Conservation (phyloP, 1,139 yeast species). For the Taphrina pruni region DNA sequence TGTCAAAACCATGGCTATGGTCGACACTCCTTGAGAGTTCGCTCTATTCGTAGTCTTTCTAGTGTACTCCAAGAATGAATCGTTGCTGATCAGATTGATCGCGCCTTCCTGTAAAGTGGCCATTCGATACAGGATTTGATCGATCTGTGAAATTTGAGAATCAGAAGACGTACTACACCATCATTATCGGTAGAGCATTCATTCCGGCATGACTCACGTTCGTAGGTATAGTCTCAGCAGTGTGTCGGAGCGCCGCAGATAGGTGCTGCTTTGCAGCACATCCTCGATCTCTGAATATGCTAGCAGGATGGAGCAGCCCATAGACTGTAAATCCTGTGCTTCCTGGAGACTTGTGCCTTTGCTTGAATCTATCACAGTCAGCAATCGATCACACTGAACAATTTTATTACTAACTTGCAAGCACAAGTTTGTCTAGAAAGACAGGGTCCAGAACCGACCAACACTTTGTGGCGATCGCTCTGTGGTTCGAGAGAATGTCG, state of each 20-base stretch:
- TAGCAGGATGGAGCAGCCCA: conserved; percentile 24
- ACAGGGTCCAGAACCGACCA: conserved; percentile 19
- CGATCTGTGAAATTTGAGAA: not conserved
- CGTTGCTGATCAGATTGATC: conserved; percentile 8
- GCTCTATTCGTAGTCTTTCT: not conserved
- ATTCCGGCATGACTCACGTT: not conserved
- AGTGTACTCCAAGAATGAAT: not conserved
- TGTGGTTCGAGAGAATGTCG: conserved; percentile 3
- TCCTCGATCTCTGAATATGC: conserved; percentile 13
- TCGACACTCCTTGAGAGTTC: not conserved
- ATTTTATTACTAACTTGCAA: conserved; percentile 3
- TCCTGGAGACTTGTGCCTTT: conserved; percentile 6
- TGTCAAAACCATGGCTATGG: not conserved
- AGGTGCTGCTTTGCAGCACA: not conserved
- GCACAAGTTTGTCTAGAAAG: conserved; percentile 27
- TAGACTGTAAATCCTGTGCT: conserved; percentile 9
- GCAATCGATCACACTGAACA: no score
- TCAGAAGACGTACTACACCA: not conserved
- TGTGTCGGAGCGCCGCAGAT: conserved; percentile 13
- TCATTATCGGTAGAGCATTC: not conserved
- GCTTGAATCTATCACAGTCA: not conserved
- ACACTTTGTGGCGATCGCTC: not conserved
- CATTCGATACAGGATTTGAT: not conserved
- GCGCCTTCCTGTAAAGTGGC: conserved; percentile 11
- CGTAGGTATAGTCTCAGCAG: conserved; percentile 14